These are phyloP conservation scores for Naganishia friedmannii DNA, from an alignment of 768 basidiomycete species.

Conservation along the genomic window DNA sequence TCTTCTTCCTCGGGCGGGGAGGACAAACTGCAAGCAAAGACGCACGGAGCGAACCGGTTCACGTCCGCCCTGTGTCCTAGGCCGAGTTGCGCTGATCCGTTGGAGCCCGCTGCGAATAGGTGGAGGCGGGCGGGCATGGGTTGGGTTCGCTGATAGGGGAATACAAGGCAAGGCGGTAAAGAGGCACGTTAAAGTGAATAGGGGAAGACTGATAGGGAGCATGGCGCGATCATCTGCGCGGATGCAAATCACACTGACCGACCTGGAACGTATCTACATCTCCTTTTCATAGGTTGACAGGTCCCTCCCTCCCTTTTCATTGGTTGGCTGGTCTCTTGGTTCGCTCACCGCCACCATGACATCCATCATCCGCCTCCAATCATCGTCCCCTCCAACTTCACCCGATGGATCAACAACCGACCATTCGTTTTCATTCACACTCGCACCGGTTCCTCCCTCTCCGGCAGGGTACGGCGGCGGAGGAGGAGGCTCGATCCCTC, in stretches of 20 bases:
- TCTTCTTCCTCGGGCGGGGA: background rate
- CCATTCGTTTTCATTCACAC: background rate
- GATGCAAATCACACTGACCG: no score
- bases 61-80: slow-evolving; percentile 41
- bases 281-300: background rate
- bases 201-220: no score
- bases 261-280: background rate
- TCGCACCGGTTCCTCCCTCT: background rate
- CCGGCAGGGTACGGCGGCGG: background rate
- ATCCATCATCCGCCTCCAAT: background rate
- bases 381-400: background rate
- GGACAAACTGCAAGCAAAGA: slow-evolving; percentile 30
- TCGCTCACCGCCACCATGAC: no score
- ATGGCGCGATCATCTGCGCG: no score
- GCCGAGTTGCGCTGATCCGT: slow-evolving; percentile 43
- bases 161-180: no score
- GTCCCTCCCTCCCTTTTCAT: no score
- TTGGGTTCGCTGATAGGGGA: background rate
- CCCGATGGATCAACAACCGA: background rate
- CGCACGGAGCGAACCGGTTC: slow-evolving; percentile 31
- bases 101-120: slow-evolving; percentile 44
- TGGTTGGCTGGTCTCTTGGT: no score
- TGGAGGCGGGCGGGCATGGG: background rate
- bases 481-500: background rate
- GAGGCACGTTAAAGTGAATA: no score